These are phyloP conservation scores for Teratosphaeria viscida DNA, from an alignment of 2,329 filamentous ascomycete species.

Conservation along the genomic window DNA sequence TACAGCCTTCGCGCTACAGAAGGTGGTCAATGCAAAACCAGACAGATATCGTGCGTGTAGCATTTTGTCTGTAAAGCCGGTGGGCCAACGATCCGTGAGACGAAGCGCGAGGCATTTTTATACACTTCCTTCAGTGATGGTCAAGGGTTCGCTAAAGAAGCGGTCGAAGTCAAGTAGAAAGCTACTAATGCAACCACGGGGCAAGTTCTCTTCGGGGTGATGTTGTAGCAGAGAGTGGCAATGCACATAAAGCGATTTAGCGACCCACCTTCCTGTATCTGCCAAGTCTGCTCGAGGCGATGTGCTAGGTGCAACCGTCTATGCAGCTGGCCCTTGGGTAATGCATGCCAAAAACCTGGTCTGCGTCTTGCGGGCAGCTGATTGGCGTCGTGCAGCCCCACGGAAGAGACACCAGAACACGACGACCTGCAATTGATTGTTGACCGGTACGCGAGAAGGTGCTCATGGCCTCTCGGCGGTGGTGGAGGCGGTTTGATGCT, in stretches of 20 bases:
- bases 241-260: background rate
- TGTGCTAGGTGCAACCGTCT: background rate
- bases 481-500: background rate
- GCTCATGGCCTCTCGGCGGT: background rate
- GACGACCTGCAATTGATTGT: background rate
- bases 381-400: background rate
- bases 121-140: background rate
- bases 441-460: background rate
- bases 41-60: constrained; percentile 14
- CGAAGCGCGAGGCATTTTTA: background rate
- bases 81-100: background rate
- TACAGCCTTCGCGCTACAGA: constrained; percentile 18
- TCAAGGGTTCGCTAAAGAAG: background rate
- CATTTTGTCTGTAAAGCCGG: constrained; percentile 10
- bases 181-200: background rate
- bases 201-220: background rate
- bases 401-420: background rate
- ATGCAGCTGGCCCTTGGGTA: background rate
- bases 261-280: background rate
- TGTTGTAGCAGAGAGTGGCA: background rate
- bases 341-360: background rate
- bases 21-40: constrained; percentile 18
- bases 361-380: background rate
- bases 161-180: background rate
- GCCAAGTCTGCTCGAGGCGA: background rate